These are phyloP conservation scores for Fusarium cicatricum DNA, from an alignment of 2,329 filamentous ascomycete genomes.

Conservation along the genomic window DNA sequence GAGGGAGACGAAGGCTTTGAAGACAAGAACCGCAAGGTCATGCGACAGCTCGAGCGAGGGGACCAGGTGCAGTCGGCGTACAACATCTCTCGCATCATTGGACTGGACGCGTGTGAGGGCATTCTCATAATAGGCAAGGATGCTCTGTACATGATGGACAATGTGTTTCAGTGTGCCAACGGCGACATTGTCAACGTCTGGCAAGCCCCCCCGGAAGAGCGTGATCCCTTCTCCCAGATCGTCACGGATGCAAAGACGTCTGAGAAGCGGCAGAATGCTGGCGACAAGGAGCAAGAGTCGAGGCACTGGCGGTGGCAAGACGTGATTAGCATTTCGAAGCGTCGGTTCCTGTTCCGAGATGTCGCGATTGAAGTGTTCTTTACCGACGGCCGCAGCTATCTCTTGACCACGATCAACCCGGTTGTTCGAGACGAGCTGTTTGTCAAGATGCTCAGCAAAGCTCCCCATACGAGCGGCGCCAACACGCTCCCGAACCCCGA, in stretches of 20 bases:
- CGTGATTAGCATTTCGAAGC: constrained; percentile 93
- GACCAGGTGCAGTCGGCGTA: constrained; percentile 94
- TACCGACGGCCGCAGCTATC: constrained; percentile 92
- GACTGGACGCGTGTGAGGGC: constrained; percentile 92
- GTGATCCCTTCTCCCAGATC: constrained; percentile 94
- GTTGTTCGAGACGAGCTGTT: constrained; percentile 81
- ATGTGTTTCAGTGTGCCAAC: constrained; percentile 93
- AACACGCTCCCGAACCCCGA: constrained; percentile 79
- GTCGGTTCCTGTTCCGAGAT: constrained; percentile 93
- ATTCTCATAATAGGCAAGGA: constrained; percentile 93
- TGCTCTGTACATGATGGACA: constrained; percentile 92
- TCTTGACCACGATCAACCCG: constrained; percentile 83
- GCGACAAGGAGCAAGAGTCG: constrained; percentile 75
- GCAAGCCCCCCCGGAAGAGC: constrained; percentile 90
- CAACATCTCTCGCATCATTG: constrained; percentile 94
- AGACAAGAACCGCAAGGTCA: constrained; percentile 97
- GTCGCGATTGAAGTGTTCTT: constrained; percentile 98
- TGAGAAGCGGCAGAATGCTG: constrained; percentile 68
- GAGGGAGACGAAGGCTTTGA: constrained; percentile 82
- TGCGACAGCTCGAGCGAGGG: constrained; percentile 89
- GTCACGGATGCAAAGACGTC: constrained; percentile 73
- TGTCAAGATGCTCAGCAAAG: constrained; percentile 76
- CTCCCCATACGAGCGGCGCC: constrained; percentile 78
- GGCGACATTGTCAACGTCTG: constrained; percentile 97
- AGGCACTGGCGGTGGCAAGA: constrained; percentile 95